These are phyloP conservation scores for Penicillium hesseltinei DNA, from an alignment of 2,329 filamentous ascomycete species.

Conservation along the genomic window DNA sequence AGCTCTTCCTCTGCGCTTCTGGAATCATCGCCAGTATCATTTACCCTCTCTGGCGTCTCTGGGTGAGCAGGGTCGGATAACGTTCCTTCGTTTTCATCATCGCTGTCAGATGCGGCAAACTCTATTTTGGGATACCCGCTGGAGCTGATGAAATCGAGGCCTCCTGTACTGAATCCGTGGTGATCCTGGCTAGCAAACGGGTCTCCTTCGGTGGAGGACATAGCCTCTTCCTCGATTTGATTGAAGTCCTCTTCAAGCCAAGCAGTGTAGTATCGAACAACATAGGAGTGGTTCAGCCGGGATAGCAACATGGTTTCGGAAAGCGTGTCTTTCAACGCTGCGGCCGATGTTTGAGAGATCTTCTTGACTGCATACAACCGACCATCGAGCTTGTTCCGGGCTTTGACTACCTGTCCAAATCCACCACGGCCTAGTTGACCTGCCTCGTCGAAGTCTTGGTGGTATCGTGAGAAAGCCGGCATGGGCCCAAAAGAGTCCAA, in stretches of 20 bases:
- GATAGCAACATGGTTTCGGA: constrained; percentile 87
- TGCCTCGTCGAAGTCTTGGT: constrained; percentile 86
- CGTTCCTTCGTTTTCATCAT: constrained; percentile 44
- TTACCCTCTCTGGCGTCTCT: constrained; percentile 20
- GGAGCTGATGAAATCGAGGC: constrained; percentile 90
- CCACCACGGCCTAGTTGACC: constrained; percentile 87
- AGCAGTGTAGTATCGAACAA: constrained; percentile 89
- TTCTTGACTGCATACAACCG: constrained; percentile 97
- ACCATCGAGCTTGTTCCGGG: constrained; percentile 88
- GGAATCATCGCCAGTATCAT: constrained; percentile 13
- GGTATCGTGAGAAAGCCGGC: constrained; percentile 68
- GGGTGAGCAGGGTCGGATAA: constrained; percentile 35
- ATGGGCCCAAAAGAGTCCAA: constrained; percentile 61
- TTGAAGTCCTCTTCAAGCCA: constrained; percentile 75
- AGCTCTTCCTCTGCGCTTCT: constrained; percentile 33
- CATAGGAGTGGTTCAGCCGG: constrained; percentile 84
- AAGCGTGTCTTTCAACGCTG: constrained; percentile 61
- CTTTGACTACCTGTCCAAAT: constrained; percentile 94
- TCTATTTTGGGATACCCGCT: constrained; percentile 73
- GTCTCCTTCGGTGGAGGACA: constrained; percentile 55
- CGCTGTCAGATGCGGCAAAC: constrained; percentile 60
- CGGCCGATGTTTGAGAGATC: constrained; percentile 76
- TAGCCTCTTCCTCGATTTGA: constrained; percentile 42
- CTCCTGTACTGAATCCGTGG: constrained; percentile 66
- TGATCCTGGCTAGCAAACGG: constrained; percentile 36